Conservation (phyloP, 768 basidiomycete species). For the Phaeotremella skinneri region DNA sequence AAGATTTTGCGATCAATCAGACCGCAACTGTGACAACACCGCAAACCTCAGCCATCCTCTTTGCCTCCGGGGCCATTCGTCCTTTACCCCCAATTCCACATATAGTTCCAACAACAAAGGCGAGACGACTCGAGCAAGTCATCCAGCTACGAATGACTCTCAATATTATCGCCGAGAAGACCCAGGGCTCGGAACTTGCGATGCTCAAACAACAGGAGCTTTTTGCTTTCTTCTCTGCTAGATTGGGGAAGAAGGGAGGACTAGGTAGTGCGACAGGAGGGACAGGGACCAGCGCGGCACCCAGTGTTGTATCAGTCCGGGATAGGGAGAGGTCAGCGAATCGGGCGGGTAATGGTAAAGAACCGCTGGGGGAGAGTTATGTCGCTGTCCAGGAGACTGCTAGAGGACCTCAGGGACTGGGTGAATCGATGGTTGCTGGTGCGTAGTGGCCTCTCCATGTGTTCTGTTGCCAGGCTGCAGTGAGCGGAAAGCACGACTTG, state of each 20-base stretch:
- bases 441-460: constrained; percentile 4
- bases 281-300: constrained; percentile 9
- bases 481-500: too few species aligned
- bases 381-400: constrained; percentile 28
- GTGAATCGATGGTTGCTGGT: constrained; percentile 21
- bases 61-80: constrained; percentile 7
- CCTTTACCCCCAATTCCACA: constrained; percentile 43
- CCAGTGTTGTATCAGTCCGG: constrained; percentile 18
- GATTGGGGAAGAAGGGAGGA: constrained; percentile 48
- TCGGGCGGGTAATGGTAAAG: not conserved
- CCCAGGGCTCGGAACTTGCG: constrained; percentile 81
- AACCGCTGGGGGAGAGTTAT: constrained; percentile 44
- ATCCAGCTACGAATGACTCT: constrained; percentile 84
- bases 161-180: constrained; percentile 72
- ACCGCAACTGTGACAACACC: not conserved
- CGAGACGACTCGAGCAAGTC: constrained; percentile 70
- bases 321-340: not conserved
- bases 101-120: constrained; percentile 53
- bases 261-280: constrained; percentile 13
- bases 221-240: constrained; percentile 78
- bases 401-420: constrained; percentile 1
- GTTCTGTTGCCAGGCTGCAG: too few species aligned
- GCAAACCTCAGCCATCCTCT: constrained; percentile 4
- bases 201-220: constrained; percentile 76
- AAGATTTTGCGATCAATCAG: constrained; percentile 31